Conservation (phyloP, 257 asterid species). For the Fraxinus excelsior region DNA sequence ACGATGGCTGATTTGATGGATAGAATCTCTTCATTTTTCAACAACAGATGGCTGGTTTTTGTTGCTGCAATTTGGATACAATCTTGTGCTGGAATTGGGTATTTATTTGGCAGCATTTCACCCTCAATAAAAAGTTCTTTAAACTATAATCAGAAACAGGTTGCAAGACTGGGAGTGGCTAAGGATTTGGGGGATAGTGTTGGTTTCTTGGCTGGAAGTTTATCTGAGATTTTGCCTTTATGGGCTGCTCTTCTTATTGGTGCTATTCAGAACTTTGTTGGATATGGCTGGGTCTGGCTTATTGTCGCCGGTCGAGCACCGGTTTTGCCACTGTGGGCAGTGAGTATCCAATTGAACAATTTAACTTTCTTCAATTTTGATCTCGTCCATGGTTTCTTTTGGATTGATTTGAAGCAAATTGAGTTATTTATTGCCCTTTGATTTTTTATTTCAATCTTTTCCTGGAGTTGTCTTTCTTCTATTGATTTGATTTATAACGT, state of each 20-base stretch:
- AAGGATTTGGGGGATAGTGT: slow-evolving; percentile 43
- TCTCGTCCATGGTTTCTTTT: too few relatives aligned
- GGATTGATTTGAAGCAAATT: too few relatives aligned
- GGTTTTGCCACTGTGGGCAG: slow-evolving; percentile 46
- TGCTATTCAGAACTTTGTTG: slow-evolving; percentile 44
- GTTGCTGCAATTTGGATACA: slow-evolving; percentile 34
- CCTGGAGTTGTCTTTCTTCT: slow-evolving; percentile 10
- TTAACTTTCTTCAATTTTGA: too few relatives aligned
- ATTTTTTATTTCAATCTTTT: background rate
- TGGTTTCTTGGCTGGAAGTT: slow-evolving; percentile 37
- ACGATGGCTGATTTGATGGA: too few relatives aligned
- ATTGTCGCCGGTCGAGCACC: slow-evolving; percentile 34
- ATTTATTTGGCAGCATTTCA: slow-evolving; percentile 44
- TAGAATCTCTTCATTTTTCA: slow-evolving; percentile 9
- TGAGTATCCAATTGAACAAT: slow-evolving; percentile 9
- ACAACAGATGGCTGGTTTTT: slow-evolving; percentile 47
- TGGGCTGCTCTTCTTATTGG: slow-evolving; percentile 44
- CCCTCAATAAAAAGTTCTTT: slow-evolving; percentile 43
- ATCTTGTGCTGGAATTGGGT: slow-evolving; percentile 46
- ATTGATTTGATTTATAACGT: slow-evolving; percentile 3
- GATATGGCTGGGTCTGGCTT: slow-evolving; percentile 48
- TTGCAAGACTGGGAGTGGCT: slow-evolving; percentile 30
- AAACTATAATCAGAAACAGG: slow-evolving; percentile 48
- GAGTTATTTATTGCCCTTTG: too few relatives aligned
- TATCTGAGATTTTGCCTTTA: slow-evolving; percentile 41